phyloP scores from a whole-genome alignment of 257 asterid genomes.

The Jacaranda copaia region DNA sequence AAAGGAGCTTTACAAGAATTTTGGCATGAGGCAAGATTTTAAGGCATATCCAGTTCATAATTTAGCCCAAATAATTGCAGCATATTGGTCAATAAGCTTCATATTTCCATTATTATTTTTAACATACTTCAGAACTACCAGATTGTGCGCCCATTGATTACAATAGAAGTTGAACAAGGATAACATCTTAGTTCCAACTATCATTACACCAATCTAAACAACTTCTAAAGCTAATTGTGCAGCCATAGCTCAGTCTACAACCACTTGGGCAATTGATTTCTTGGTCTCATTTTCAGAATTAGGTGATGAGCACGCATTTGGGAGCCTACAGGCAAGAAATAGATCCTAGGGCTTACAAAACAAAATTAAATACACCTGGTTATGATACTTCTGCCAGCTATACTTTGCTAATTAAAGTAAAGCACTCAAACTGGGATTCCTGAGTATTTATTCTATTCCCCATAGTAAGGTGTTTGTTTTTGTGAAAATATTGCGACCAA shows the following conservation, averaged over 20 bases:
- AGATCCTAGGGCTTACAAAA: neutral
- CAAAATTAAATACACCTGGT: neutral
- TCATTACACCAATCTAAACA: conserved; percentile 6
- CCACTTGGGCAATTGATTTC: conserved; percentile 3
- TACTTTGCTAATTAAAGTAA: conserved; percentile 1
- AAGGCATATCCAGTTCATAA: conserved; percentile 16
- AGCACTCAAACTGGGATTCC: conserved; percentile 18
- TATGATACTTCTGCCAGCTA: conserved; percentile 22
- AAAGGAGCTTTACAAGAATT: neutral
- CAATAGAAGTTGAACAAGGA: too few species aligned
- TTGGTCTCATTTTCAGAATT: neutral
- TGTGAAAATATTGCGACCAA: neutral
- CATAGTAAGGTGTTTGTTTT: conserved; percentile 7
- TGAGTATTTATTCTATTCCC: conserved; percentile 11
- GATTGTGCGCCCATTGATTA: neutral
- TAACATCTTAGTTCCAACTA: neutral
- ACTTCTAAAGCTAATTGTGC: neutral
- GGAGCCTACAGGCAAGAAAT: conserved; percentile 8
- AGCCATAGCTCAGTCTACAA: conserved; percentile 10
- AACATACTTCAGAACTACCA: neutral
- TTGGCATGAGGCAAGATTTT: conserved; percentile 14
- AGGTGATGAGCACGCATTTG: neutral
- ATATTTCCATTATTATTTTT: neutral
- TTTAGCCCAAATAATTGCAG: conserved; percentile 9
- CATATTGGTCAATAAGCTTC: neutral